Evolutionary conservation across 352 stramenopile species (phyloP), one percentile per base, ranked within the genome.

Genomic region (Phytophthora hybrid): DNA sequence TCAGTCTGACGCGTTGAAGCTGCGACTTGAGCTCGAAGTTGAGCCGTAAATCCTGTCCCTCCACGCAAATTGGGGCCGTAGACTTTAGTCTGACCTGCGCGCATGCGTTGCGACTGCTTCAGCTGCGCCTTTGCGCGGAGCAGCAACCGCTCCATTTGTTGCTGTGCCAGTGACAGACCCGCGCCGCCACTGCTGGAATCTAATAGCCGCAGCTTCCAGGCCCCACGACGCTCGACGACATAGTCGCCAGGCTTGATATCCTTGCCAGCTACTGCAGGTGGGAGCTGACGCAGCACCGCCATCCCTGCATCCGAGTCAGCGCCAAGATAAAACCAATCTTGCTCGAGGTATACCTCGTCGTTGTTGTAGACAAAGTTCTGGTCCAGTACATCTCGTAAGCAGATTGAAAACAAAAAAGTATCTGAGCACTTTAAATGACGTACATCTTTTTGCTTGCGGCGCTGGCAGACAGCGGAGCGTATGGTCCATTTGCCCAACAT

Each of bases 361-460:
- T 88, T 88, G 76, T 93, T 95, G 79, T 93, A 93, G 29, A 94
- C 88, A 59, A 92, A 94, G 31, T 83, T 84, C 87, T 93, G 59
- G 16, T 19, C 41, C 13, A 49, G 10, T 8, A 8, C 16, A 18
- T 49, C 41, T 49, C 41, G 41, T 49, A 49, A 49, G 41, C 13
- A 49, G 5, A 11, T 1, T 49, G 5, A 19, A 49, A n/a, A 26
- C 23, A 26, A n/a, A 19, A 19, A 10, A 49, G 3, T 49, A 1
- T 19, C 16, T 49, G 16, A 21, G 16, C 34, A 44, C 37, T 44
- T 44, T 0, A 44, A 44, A 44, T 18, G 10, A 31, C 81, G 59
- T 81, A 93, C 84, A 60, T 94, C 85, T 60, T 80, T 78, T 41
- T 78, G 73, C 23, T 77, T 81, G 14, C 79, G 77, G 1, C 69